Conservation (phyloP, 768 basidiomycete species). For the Russula earlei region DNA sequence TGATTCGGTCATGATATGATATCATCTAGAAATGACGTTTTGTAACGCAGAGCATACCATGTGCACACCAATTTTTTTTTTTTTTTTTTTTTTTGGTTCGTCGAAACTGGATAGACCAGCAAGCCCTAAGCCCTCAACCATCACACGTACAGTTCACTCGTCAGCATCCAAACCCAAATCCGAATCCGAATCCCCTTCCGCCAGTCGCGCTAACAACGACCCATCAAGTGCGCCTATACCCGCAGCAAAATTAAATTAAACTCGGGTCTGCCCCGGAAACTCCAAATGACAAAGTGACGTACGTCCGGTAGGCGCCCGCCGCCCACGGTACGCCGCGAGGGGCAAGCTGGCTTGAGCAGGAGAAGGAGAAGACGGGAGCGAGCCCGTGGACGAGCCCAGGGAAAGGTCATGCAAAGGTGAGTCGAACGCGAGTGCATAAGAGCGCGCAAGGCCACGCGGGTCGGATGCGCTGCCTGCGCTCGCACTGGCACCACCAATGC, state of each 20-base stretch:
- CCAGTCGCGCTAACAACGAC: slow-evolving; percentile 16
- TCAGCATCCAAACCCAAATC: slow-evolving; percentile 16
- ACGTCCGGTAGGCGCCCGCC: slow-evolving; percentile 18
- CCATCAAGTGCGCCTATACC: slow-evolving; percentile 16
- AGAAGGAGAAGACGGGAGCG: slow-evolving; percentile 18
- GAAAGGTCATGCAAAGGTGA: slow-evolving; percentile 12
- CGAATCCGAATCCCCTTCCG: slow-evolving; percentile 14
- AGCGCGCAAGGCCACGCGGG: slow-evolving; percentile 18
- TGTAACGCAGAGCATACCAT: not conserved
- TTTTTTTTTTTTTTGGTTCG: not conserved
- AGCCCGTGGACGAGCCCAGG: slow-evolving; percentile 10
- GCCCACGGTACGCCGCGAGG: slow-evolving; percentile 20
- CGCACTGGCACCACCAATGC: not conserved
- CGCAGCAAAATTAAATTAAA: not conserved
- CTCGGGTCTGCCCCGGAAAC: too few species aligned
- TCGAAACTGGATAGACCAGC: not conserved
- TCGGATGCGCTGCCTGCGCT: slow-evolving; percentile 7
- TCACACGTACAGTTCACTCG: not conserved
- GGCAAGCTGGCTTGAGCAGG: slow-evolving; percentile 6
- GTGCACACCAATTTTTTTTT: not conserved
- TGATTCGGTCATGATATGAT: too few species aligned
- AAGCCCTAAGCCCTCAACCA: not conserved
- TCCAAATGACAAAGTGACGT: not conserved
- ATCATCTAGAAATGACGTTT: not conserved
- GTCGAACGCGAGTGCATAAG: slow-evolving; percentile 15